These are phyloP conservation scores for Vicia sativa DNA, from an alignment of 306 rosid genomes.

Conservation along the genomic window DNA sequence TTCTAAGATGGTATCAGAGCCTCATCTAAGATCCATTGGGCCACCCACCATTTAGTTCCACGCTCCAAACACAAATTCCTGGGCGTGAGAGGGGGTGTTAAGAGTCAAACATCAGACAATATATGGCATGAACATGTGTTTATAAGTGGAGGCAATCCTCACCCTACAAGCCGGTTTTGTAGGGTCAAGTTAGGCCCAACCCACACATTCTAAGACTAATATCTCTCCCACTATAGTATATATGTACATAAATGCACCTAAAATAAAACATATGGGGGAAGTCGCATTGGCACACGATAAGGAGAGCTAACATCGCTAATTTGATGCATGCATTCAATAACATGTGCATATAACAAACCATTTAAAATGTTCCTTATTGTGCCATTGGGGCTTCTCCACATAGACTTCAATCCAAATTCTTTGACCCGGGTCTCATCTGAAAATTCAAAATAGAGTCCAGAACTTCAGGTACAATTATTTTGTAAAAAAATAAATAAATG, in stretches of 20 bases:
- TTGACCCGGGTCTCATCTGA: conserved; percentile 93
- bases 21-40: too few species aligned
- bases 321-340: conserved; percentile 22
- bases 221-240: neutral
- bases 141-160: too few species aligned
- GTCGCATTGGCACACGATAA: neutral
- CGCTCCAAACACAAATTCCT: too few species aligned
- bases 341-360: conserved; percentile 54
- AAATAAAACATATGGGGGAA: neutral
- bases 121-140: too few species aligned
- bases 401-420: conserved; percentile 91
- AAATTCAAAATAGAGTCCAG: conserved; percentile 32
- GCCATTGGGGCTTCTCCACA: conserved; percentile 99
- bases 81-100: too few species aligned
- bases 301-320: conserved; percentile 27
- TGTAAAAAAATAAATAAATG: neutral
- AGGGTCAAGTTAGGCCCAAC: too few species aligned
- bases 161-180: too few species aligned
- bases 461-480: conserved; percentile 5
- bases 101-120: too few species aligned
- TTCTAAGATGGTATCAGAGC: too few species aligned
- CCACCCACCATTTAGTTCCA: too few species aligned
- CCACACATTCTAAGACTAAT: too few species aligned
- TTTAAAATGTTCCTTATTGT: conserved; percentile 90
- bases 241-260: conserved; percentile 8